These are phyloP conservation scores for Yamadazyma buinensis DNA, from an alignment of 1,139 yeast species.

Conservation along the genomic window DNA sequence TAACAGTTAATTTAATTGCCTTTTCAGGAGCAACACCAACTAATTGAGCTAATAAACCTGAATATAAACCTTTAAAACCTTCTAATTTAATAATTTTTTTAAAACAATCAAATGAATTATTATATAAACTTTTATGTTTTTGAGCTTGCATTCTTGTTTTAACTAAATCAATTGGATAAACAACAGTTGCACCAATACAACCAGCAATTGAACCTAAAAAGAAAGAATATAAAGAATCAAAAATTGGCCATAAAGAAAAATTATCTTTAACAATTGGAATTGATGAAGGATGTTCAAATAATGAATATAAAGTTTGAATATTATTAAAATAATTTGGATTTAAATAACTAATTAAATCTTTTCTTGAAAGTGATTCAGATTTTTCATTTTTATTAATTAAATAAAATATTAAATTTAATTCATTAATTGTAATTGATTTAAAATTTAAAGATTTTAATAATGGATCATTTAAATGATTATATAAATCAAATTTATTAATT, in stretches of 20 bases:
- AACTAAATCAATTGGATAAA: constrained; percentile 93
- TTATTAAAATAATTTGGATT: constrained; percentile 45
- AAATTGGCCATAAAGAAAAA: constrained; percentile 53
- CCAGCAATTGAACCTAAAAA: constrained; percentile 93
- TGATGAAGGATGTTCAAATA: constrained; percentile 44
- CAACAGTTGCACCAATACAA: constrained; percentile 97
- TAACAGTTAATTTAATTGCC: constrained; percentile 93
- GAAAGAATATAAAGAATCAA: constrained; percentile 86
- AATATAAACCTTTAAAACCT: constrained; percentile 85
- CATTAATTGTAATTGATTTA: constrained; percentile 43
- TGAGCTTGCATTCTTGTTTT: constrained; percentile 98
- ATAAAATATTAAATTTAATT: constrained; percentile 44
- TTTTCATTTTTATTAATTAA: constrained; percentile 41
- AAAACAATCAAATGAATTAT: constrained; percentile 84
- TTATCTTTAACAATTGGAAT: constrained; percentile 32
- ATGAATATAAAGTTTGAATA: constrained; percentile 30
- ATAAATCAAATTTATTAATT: constrained; percentile 41
- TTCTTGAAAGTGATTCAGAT: constrained; percentile 49
- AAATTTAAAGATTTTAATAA: constrained; percentile 52
- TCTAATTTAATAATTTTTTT: constrained; percentile 70
- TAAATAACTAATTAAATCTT: constrained; percentile 46
- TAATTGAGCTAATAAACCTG: constrained; percentile 91
- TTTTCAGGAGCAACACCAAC: constrained; percentile 98
- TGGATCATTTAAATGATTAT: constrained; percentile 47
- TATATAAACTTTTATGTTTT: constrained; percentile 66